Evolutionary conservation across 768 basidiomycete genomes (phyloP).

Genomic region (Russula olivacea): DNA sequence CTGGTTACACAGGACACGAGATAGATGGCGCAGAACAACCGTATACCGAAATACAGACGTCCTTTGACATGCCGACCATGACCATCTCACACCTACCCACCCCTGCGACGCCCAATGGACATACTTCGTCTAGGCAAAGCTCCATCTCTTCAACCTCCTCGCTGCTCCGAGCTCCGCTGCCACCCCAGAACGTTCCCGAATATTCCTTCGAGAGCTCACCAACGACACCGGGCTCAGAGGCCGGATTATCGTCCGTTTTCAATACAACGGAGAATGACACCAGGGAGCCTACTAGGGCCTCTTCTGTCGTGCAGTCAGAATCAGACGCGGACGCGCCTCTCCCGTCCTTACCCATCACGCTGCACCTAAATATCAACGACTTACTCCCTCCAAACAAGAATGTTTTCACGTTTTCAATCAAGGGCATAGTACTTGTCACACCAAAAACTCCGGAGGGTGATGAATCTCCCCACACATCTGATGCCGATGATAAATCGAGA

Average conservation of each 20-base stretch:
- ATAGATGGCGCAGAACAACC: constrained; percentile 39
- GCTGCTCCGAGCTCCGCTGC: constrained; percentile 69
- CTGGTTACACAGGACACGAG: constrained; percentile 69
- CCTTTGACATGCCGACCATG: constrained; percentile 38
- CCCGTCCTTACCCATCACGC: constrained; percentile 60
- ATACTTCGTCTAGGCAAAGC: constrained; percentile 34
- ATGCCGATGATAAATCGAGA: constrained; percentile 31
- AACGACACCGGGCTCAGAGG: constrained; percentile 43
- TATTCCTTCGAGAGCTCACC: constrained; percentile 72
- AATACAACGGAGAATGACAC: constrained; percentile 35
- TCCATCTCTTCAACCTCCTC: constrained; percentile 46
- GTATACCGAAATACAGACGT: constrained; percentile 13
- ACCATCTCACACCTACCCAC: constrained; percentile 7
- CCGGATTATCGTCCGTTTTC: constrained; percentile 36
- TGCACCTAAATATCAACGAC: constrained; percentile 79
- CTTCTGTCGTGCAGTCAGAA: constrained; percentile 33
- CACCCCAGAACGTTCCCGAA: constrained; percentile 55
- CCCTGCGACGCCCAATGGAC: constrained; percentile 27
- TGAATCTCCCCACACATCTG: constrained; percentile 23
- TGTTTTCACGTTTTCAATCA: constrained; percentile 57
- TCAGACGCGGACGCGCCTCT: constrained; percentile 17
- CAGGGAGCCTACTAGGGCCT: constrained; percentile 36
- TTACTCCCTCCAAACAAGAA: constrained; percentile 60
- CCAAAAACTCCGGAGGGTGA: constrained; percentile 34
- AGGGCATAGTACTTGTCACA: constrained; percentile 58